Base-by-base conservation (phyloP, 129 eudicot genomes). In the Solidago caesia region DNA sequence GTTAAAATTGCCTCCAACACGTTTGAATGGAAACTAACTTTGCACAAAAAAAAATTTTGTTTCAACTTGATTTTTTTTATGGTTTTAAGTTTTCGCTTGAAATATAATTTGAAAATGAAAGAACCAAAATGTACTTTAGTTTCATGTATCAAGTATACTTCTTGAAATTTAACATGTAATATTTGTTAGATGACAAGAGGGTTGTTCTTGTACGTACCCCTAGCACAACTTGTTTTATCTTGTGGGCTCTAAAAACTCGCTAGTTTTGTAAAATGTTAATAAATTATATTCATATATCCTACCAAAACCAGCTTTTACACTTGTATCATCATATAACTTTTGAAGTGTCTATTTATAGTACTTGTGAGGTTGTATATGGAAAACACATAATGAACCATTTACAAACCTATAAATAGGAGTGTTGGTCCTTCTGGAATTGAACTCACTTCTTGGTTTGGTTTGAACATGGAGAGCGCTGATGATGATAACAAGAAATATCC, bases 381-480 rank as follows among this genome's bases (percentile, higher is more conserved):
- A 60, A 56, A 25, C 41, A 16, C 45, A 60, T 6, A 45, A 60
- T 58, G 69, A 14, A 68, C 15, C 63, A 58, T 33, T 27, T n/a
- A 59, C 57, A 77, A 68, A 48, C 75, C 68, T 77, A 77, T 77
- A 77, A 77, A 77, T 69, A 70, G 53, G 9, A 39, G 5, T 53
- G 10, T 49, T 48, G 44, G 57, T 56, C 67, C 74, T 55, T 10
- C 25, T 57, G 72, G 9, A 21, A 52, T 27, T 14, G 44, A 66
- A 76, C 7, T 67, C 80, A 27, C 7, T 42, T 65, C 65, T 39
- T 27, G 51, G 16, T 75, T 53, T n/a, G 9, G 15, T 53, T 33
- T 71, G 29, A 10, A 29, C 25, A 85, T 85, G 89, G 84, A 71
- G 70, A 25, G 46, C 5, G 64, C 82, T 44, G 51, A 61, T 52